Percentiles rank a stretch among this genome's conserved stretches.
These are phyloP conservation scores for Fusarium nurragi DNA, from an alignment of 2,329 filamentous ascomycete species.

Conservation along the genomic window DNA sequence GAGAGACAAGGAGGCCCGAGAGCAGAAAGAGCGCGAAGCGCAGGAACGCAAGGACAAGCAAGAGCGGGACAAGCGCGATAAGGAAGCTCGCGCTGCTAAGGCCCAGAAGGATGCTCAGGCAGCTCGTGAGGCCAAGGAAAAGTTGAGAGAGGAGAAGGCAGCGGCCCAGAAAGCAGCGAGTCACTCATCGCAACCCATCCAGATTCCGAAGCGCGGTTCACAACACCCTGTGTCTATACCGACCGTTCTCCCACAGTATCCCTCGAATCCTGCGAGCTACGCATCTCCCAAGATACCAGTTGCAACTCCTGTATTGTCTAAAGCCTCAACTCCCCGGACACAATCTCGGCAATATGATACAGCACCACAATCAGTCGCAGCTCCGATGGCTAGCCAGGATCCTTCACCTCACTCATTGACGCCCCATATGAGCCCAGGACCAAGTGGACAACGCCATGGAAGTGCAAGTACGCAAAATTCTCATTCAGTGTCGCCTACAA, in stretches of 20 bases:
- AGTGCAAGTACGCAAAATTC: slow-evolving; percentile 55
- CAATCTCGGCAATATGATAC: slow-evolving; percentile 83
- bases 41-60: slow-evolving; percentile 70
- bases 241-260: slow-evolving; percentile 66
- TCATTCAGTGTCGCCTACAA: slow-evolving; percentile 67
- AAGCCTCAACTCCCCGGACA: slow-evolving; percentile 82
- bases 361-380: slow-evolving; percentile 64
- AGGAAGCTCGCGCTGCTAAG: slow-evolving; percentile 64
- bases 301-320: slow-evolving; percentile 83
- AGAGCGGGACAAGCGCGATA: slow-evolving; percentile 69
- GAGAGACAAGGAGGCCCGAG: slow-evolving; percentile 80
- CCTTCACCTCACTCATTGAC: slow-evolving; percentile 69
- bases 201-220: slow-evolving; percentile 52
- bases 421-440: slow-evolving; percentile 72
- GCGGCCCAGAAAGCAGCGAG: slow-evolving; percentile 50
- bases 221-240: slow-evolving; percentile 58
- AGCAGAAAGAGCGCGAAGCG: slow-evolving; percentile 75
- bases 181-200: slow-evolving; percentile 49
- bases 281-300: slow-evolving; percentile 83
- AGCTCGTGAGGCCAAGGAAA: slow-evolving; percentile 61
- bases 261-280: slow-evolving; percentile 64
- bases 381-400: slow-evolving; percentile 63
- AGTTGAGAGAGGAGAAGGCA: slow-evolving; percentile 73
- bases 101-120: slow-evolving; percentile 67
- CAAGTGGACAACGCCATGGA: slow-evolving; percentile 72